Evolutionary conservation across 2,329 filamentous ascomycete genomes (phyloP), one percentile per base, ranked within the genome.

Genomic region (Arthrinium puccinioides): DNA sequence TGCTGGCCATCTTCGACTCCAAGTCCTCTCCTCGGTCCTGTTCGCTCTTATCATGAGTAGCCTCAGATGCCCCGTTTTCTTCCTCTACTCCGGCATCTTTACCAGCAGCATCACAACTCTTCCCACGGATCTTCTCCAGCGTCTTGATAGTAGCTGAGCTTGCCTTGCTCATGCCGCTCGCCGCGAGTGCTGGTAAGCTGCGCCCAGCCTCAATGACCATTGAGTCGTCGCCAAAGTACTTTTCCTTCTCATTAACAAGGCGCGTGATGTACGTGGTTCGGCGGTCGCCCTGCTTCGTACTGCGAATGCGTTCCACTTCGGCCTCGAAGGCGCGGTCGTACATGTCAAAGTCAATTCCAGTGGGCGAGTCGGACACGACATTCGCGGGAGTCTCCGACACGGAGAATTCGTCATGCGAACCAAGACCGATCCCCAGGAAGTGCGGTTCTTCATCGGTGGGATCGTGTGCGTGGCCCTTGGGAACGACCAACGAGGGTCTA

Each of bases 311-410:
- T 48, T 60, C 64, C 50, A 96, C 90, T 61, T 96, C 87, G 43
- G 84, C 76, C 52, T 86, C 79, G 56, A 94, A 96, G 1, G 90
- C 90, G 1, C 75, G 78, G 57, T 94, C 87, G 57, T 95, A 96
- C 40, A 97, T 82, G 53, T 92, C 81, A 49, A 87, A 87, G 42
- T 94, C 87, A 6, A 86, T 84, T 2, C 82, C 83, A 0, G 82
- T 82, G 3, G 90, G 90, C 2, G 86, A 94, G 59, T 95, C 88
- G 21, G 85, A 86, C 27, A 95, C 80, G 5, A 82, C 57, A 16
- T 71, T 56, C 31, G 56, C 38, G n/a, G 44, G 28, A 10, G 44
- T 15, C 14, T 47, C 49, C 5, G 46, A 37, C 5, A 36, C 27
- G 20, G 23, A 32, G 47, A 68, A 69, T 14, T 66, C 66, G 42